Percentiles rank a stretch among this genome's conserved stretches.
Evolutionary conservation across 805 yeast species (phyloP).

Genomic region (Candida maltosa): DNA sequence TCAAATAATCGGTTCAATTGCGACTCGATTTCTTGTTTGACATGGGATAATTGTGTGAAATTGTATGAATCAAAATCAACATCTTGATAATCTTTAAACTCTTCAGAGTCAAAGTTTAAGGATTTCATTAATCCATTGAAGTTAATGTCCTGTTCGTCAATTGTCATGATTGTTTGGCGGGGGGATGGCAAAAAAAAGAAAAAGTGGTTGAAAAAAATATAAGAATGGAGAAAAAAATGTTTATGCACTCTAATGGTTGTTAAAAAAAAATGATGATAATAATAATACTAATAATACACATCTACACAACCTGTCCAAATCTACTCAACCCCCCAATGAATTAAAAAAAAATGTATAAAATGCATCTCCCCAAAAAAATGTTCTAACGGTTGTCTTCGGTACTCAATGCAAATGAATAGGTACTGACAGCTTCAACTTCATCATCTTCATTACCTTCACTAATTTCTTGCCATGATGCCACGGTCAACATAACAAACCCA

Average conservation of each 20-base stretch:
- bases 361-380: no score
- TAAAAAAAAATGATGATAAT: not conserved
- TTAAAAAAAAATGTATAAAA: no score
- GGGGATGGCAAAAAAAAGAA: no score
- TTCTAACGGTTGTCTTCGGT: conserved; percentile 9
- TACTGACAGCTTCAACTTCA: conserved; percentile 39
- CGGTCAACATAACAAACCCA: conserved; percentile 66
- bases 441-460: conserved; percentile 46
- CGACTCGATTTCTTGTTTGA: conserved; percentile 18
- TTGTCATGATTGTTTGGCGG: conserved; percentile 5
- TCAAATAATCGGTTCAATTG: conserved; percentile 35
- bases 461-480: conserved; percentile 65
- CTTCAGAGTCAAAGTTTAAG: conserved; percentile 21
- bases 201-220: not conserved
- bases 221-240: not conserved
- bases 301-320: no score
- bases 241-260: not conserved
- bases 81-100: conserved; percentile 17
- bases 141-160: conserved; percentile 11
- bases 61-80: conserved; percentile 13
- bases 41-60: conserved; percentile 12
- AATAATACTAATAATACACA: not conserved
- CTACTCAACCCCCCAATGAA: no score
- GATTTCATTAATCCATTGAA: conserved; percentile 26
- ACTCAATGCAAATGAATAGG: conserved; percentile 41